Percentiles rank a stretch among this genome's conserved stretches.
Conservation (phyloP, 2,329 filamentous ascomycete genomes). For the Arthrobotrys conoides region DNA sequence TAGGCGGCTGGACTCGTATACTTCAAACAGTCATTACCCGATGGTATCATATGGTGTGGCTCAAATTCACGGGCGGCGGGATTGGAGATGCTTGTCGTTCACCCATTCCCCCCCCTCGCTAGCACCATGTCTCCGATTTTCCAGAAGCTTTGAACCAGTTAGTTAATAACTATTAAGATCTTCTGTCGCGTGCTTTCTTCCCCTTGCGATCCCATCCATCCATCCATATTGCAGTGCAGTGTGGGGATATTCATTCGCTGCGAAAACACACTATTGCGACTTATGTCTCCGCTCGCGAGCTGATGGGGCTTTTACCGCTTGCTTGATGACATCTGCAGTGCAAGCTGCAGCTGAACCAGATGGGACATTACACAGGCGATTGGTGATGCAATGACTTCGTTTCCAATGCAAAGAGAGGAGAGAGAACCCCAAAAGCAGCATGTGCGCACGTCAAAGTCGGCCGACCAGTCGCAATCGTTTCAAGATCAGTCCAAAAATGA, state of each 20-base stretch:
- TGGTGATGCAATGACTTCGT: slow-evolving; percentile 38
- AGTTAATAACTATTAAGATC: not conserved
- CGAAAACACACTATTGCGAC: not conserved
- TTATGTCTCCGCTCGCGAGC: slow-evolving; percentile 23
- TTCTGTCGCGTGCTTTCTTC: slow-evolving; percentile 34
- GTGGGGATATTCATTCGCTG: not conserved
- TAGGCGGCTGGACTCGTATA: slow-evolving; percentile 51
- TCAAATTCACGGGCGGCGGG: slow-evolving; percentile 28
- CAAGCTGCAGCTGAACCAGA: slow-evolving; percentile 12
- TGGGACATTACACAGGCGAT: slow-evolving; percentile 28
- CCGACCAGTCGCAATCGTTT: slow-evolving; percentile 35
- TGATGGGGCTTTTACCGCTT: not conserved
- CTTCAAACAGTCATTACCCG: slow-evolving; percentile 53
- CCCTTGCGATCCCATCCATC: slow-evolving; percentile 4
- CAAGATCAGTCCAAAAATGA: slow-evolving; percentile 39
- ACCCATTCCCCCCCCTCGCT: not conserved
- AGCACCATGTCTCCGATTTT: slow-evolving; percentile 20
- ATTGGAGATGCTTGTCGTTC: slow-evolving; percentile 20
- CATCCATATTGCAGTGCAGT: not conserved
- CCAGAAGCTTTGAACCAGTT: slow-evolving; percentile 5
- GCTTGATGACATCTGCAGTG: slow-evolving; percentile 20
- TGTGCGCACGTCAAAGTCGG: slow-evolving; percentile 39
- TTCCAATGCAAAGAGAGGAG: not conserved
- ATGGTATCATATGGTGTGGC: slow-evolving; percentile 33
- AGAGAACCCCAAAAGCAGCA: not conserved